Percentiles rank a stretch among this genome's conserved stretches.
These are phyloP conservation scores for Helicocarpus griseus DNA, from an alignment of 2,329 filamentous ascomycete genomes.

Conservation along the genomic window DNA sequence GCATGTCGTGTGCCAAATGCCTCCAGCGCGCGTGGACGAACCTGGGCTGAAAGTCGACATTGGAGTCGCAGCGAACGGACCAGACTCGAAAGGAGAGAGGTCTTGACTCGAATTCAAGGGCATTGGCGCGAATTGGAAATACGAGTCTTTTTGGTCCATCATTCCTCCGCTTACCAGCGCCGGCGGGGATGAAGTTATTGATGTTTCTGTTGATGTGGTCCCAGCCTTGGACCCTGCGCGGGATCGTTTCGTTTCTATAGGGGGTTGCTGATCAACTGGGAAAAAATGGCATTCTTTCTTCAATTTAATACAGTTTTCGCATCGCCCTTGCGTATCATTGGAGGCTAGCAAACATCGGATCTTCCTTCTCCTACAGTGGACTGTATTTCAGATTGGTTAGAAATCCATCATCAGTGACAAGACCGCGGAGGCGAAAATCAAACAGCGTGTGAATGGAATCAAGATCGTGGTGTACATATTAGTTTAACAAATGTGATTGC, in stretches of 20 bases:
- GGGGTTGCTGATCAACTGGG: constrained; percentile 69
- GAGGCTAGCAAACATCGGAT: constrained; percentile 77
- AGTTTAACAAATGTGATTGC: background rate
- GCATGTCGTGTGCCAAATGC: background rate
- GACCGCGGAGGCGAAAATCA: background rate
- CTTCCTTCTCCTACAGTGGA: constrained; percentile 84
- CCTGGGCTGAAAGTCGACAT: constrained; percentile 28
- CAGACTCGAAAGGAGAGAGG: constrained; percentile 23
- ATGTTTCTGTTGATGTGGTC: constrained; percentile 34
- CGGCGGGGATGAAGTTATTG: constrained; percentile 41
- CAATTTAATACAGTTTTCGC: constrained; percentile 83
- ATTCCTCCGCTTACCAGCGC: constrained; percentile 22
- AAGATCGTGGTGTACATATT: constrained; percentile 4
- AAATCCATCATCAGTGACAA: constrained; percentile 1
- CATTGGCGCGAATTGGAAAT: constrained; percentile 28
- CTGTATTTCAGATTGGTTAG: constrained; percentile 38
- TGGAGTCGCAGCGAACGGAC: constrained; percentile 21
- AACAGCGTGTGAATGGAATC: background rate
- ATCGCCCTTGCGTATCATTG: constrained; percentile 64
- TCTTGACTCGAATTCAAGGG: constrained; percentile 26
- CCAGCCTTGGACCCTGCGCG: constrained; percentile 38
- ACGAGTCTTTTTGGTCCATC: constrained; percentile 26
- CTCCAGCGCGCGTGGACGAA: constrained; percentile 16
- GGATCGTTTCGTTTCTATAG: constrained; percentile 37
- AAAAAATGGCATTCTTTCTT: constrained; percentile 93